Conservation (phyloP, 2,329 filamentous ascomycete species). For the Exutisphaerella laricina region DNA sequence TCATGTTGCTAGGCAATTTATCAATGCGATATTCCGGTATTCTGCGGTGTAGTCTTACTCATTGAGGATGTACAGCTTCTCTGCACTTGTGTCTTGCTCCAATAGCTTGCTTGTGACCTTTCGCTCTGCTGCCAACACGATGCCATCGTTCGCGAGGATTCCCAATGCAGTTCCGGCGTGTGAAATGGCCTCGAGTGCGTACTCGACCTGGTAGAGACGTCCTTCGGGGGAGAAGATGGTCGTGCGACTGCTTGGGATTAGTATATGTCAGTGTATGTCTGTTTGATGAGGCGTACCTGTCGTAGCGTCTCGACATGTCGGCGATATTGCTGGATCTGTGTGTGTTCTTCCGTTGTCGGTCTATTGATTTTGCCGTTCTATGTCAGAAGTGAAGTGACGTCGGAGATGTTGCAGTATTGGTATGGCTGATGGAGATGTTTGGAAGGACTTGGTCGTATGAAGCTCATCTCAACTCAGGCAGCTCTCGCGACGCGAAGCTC, state of each 20-base stretch:
- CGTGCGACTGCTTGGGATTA: constrained; percentile 45
- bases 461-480: no score
- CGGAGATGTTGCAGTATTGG: background rate
- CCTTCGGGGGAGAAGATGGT: constrained; percentile 99
- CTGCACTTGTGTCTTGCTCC: constrained; percentile 98
- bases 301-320: constrained; percentile 34
- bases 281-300: constrained; percentile 18
- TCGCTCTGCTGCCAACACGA: constrained; percentile 93
- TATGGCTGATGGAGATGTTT: background rate
- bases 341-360: background rate
- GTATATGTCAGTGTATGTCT: constrained; percentile 9
- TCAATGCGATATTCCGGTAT: background rate
- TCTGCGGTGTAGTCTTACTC: constrained; percentile 59
- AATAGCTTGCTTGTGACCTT: constrained; percentile 99
- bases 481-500: no score
- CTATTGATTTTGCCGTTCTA: background rate
- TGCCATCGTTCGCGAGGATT: constrained; percentile 95
- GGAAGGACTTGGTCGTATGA: no score
- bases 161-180: constrained; percentile 95
- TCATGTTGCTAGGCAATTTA: constrained; percentile 77
- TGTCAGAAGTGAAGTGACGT: background rate
- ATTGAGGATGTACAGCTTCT: constrained; percentile 99
- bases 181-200: constrained; percentile 97
- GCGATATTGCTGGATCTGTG: constrained; percentile 2
- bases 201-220: constrained; percentile 98